Conservation (phyloP, 805 yeast genomes). For the Kodamaea kaohsiungensis region DNA sequence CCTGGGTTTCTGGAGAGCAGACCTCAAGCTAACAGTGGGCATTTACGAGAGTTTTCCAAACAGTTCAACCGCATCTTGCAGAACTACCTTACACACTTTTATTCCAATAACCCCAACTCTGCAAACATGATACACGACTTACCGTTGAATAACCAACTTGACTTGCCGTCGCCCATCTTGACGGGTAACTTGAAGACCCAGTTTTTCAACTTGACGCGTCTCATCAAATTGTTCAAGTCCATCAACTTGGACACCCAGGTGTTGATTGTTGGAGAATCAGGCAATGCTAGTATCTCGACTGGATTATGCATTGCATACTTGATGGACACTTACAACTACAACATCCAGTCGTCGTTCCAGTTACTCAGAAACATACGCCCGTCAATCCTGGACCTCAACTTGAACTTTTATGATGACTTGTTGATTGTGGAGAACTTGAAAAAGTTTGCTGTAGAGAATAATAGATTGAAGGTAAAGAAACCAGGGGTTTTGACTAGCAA, state of each 20-base stretch:
- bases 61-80: constrained; percentile 37
- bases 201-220: constrained; percentile 37
- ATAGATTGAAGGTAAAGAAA: constrained; percentile 27
- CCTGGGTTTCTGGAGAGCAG: constrained; percentile 24
- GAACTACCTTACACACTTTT: constrained; percentile 39
- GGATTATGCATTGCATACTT: constrained; percentile 36
- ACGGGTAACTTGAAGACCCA: constrained; percentile 38
- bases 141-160: constrained; percentile 24
- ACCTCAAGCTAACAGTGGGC: constrained; percentile 16
- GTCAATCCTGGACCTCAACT: constrained; percentile 22
- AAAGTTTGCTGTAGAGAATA: constrained; percentile 38
- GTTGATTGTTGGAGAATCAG: constrained; percentile 35
- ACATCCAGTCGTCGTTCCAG: constrained; percentile 31
- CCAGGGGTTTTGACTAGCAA: constrained; percentile 27
- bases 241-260: constrained; percentile 34
- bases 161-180: constrained; percentile 35
- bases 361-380: constrained; percentile 23
- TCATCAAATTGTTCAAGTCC: constrained; percentile 34
- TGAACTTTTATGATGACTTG: constrained; percentile 40
- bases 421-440: constrained; percentile 40
- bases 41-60: constrained; percentile 25
- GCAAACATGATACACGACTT: constrained; percentile 29
- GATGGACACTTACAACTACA: constrained; percentile 42
- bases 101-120: constrained; percentile 32
- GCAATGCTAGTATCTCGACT: constrained; percentile 27